Conservation (phyloP, 495 filamentous ascomycete genomes). For the Pyronema domesticum region DNA sequence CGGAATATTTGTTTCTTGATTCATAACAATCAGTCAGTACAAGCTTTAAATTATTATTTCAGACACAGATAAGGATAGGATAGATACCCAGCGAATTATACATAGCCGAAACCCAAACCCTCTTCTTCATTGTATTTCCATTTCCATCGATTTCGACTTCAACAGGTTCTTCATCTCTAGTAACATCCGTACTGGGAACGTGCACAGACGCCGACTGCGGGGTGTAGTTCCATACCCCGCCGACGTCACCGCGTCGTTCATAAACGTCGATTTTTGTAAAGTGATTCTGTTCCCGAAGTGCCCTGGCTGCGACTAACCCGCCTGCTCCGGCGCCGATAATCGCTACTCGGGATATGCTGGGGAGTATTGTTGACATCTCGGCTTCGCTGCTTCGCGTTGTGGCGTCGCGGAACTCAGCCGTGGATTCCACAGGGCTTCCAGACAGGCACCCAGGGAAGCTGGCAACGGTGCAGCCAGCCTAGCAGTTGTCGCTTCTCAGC, state of each 20-base stretch:
- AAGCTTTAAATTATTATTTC: neutral
- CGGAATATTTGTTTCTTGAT: constrained; percentile 61
- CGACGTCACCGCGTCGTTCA: constrained; percentile 57
- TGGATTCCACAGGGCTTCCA: no score
- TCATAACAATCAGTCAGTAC: neutral
- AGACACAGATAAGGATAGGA: neutral
- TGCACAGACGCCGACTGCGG: constrained; percentile 15
- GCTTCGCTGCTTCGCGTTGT: neutral
- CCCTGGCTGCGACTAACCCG: constrained; percentile 50
- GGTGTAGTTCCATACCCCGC: constrained; percentile 72
- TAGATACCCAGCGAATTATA: constrained; percentile 47
- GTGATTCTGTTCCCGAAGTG: constrained; percentile 50
- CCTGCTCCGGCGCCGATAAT: constrained; percentile 56
- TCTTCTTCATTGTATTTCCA: constrained; percentile 9
- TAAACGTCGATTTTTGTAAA: constrained; percentile 60
- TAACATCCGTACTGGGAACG: constrained; percentile 27
- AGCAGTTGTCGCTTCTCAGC: no score
- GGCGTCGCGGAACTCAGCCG: neutral
- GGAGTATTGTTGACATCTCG: neutral
- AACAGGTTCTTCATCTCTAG: constrained; percentile 5
- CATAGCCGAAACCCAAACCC: constrained; percentile 47
- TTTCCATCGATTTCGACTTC: neutral
- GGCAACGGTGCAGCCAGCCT: no score
- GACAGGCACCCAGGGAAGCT: no score
- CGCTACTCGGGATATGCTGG: constrained; percentile 35